A percentile compares a stretch with the other conserved stretches of the same genome.
phyloP scores from a whole-genome alignment of 2,329 filamentous ascomycete species.

The Ceratocystis colombiana region DNA sequence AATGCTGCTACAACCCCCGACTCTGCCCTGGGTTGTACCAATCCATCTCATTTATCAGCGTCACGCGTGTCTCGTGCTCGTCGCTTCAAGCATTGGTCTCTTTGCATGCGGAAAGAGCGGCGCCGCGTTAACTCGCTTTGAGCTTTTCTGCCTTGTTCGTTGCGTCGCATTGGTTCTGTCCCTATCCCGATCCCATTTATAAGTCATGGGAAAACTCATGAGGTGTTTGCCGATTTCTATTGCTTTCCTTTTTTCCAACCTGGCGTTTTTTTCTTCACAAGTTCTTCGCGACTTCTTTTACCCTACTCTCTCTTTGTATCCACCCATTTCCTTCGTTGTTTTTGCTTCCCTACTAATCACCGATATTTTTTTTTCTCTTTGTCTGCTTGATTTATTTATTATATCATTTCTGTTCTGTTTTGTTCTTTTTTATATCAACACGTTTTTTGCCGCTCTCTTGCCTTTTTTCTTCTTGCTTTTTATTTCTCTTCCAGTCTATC shows the following conservation, averaged over 20 bases:
- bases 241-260: slow-evolving; percentile 19
- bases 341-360: slow-evolving; percentile 8
- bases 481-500: slow-evolving; percentile 10
- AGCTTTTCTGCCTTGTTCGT: not conserved
- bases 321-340: not conserved
- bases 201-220: slow-evolving; percentile 3
- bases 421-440: slow-evolving; percentile 18
- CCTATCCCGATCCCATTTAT: not conserved
- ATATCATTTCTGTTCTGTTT: slow-evolving; percentile 14
- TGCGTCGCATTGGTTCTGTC: not conserved
- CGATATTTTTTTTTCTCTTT: not conserved
- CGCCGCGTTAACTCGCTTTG: slow-evolving; percentile 10
- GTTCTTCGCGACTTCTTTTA: slow-evolving; percentile 14
- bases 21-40: not conserved
- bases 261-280: slow-evolving; percentile 17
- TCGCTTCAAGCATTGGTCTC: slow-evolving; percentile 3
- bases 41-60: not conserved
- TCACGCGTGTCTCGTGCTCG: not conserved
- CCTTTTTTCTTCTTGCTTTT: slow-evolving; percentile 13
- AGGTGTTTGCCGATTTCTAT: slow-evolving; percentile 20
- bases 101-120: not conserved
- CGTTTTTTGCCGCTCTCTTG: not conserved
- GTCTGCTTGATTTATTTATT: slow-evolving; percentile 6
- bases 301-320: not conserved
- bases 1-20: not conserved